phyloP scores from a whole-genome alignment of 2,329 filamentous ascomycete genomes.

The Phaeosphaeriaceae sp. region DNA sequence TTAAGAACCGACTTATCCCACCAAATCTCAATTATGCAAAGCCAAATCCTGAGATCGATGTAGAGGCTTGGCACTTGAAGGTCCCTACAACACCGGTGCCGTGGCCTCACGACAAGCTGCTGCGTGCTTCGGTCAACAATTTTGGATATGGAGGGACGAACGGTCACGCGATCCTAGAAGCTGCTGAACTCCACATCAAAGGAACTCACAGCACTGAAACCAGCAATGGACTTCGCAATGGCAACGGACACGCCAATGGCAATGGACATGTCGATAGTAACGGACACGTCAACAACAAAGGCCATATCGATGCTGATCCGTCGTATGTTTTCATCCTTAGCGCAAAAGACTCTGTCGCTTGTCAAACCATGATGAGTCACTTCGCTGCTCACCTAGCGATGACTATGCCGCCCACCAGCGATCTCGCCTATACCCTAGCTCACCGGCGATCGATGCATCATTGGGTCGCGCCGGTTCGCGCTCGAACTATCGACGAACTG shows the following conservation, averaged over 20 bases:
- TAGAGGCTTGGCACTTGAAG: not conserved
- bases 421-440: not conserved
- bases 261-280: no score
- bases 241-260: no score
- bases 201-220: no score
- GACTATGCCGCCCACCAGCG: not conserved
- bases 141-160: conserved; percentile 33
- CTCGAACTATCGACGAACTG: not conserved
- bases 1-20: conserved; percentile 43
- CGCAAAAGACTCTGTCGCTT: not conserved
- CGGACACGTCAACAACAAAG: no score
- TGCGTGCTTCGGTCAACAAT: conserved; percentile 24
- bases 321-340: not conserved
- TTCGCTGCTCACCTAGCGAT: not conserved
- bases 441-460: not conserved
- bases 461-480: not conserved
- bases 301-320: no score
- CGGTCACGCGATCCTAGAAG: conserved; percentile 18
- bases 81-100: not conserved
- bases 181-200: not conserved
- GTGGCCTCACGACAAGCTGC: conserved; percentile 9
- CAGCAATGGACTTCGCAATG: no score
- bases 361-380: not conserved
- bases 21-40: conserved; percentile 36
- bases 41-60: conserved; percentile 28